These are phyloP conservation scores for Chamaecrista fasciculata DNA, from an alignment of 306 rosid genomes.

Conservation along the genomic window DNA sequence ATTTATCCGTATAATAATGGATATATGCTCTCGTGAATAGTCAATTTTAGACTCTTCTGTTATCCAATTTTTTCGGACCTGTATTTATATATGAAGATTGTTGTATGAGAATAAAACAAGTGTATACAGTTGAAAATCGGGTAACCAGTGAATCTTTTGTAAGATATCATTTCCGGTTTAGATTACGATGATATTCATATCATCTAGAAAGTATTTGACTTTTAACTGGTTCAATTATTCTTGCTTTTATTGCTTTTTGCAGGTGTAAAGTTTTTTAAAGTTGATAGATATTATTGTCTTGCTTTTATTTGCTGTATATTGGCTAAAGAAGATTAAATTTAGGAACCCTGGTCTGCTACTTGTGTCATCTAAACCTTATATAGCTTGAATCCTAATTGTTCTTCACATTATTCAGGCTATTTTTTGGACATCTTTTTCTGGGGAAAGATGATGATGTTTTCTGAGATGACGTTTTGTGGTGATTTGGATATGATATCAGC, in stretches of 20 bases:
- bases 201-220: constrained; percentile 15
- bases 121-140: neutral
- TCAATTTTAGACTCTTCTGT: neutral
- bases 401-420: neutral
- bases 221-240: constrained; percentile 15
- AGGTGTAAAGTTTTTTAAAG: constrained; percentile 26
- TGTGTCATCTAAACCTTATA: neutral
- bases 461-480: constrained; percentile 57
- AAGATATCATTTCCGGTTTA: constrained; percentile 14
- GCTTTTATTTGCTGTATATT: neutral
- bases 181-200: constrained; percentile 15
- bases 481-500: constrained; percentile 58
- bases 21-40: neutral
- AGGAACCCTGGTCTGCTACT: neutral
- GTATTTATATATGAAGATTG: neutral
- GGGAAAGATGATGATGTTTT: constrained; percentile 60
- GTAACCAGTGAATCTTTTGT: constrained; percentile 23
- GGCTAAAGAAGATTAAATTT: constrained; percentile 9
- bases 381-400: neutral
- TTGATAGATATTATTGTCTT: constrained; percentile 3
- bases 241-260: constrained; percentile 6
- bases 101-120: constrained; percentile 15
- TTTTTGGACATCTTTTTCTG: neutral
- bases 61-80: neutral
- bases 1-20: neutral